Conservation (phyloP, 495 filamentous ascomycete species). For the Aspergillus wentii region DNA sequence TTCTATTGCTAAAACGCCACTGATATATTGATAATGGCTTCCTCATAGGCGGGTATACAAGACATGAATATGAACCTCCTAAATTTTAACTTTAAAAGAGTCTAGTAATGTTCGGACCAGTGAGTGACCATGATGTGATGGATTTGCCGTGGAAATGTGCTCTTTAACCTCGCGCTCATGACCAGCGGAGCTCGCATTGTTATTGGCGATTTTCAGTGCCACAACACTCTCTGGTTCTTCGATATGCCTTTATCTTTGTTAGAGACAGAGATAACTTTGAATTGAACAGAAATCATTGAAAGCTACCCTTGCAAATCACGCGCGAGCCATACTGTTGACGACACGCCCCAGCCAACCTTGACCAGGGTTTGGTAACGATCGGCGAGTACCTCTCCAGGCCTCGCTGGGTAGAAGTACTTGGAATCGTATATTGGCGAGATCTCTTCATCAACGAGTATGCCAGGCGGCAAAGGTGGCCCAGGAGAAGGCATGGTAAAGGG, state of each 20-base stretch:
- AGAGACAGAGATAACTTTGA: constrained; percentile 17
- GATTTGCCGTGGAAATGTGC: constrained; percentile 27
- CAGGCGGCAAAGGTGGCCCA: constrained; percentile 19
- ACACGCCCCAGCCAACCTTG: constrained; percentile 40
- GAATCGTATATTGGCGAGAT: constrained; percentile 31
- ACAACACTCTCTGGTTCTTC: constrained; percentile 33
- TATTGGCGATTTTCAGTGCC: constrained; percentile 36
- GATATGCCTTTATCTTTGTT: constrained; percentile 24
- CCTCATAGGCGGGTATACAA: constrained; percentile 38
- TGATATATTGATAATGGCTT: constrained; percentile 30
- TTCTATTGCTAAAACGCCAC: constrained; percentile 22
- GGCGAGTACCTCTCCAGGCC: constrained; percentile 35
- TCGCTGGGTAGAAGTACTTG: constrained; percentile 37
- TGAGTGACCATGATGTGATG: constrained; percentile 27
- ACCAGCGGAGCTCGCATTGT: constrained; percentile 21
- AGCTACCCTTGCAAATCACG: constrained; percentile 26
- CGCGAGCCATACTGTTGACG: constrained; percentile 40
- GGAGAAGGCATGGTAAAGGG: constrained; percentile 25
- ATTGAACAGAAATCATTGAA: constrained; percentile 14
- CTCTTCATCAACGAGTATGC: constrained; percentile 31
- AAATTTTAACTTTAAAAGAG: constrained; percentile 23
- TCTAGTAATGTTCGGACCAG: constrained; percentile 21
- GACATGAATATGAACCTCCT: constrained; percentile 26
- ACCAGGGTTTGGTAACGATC: constrained; percentile 34
- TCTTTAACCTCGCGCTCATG: constrained; percentile 34